Base-by-base conservation (phyloP, 345 rosid species). In the Gossypium herbaceum region DNA sequence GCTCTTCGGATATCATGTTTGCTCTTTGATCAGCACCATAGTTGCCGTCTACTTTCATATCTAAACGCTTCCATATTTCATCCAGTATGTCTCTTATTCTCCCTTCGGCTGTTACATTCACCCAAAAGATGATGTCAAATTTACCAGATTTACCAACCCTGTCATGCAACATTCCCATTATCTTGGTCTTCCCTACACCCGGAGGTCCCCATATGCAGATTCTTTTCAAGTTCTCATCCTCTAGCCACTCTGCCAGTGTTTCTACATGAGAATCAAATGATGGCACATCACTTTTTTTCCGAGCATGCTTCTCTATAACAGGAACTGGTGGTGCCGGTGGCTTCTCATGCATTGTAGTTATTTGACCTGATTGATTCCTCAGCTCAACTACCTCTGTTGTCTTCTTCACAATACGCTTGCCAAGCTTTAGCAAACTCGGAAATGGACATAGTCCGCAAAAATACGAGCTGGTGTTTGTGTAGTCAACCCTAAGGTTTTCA, bases 161-260 rank as follows among this genome's bases (percentile, higher is more conserved):
- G 24, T 69, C 25, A 17, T 69, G 73, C 73, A 51, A 27, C 29
- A 16, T 69, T 17, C 25, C 60, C 73, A 69, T 69, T 27, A 69
- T 69, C 4, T 59, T 51, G 10, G 73, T 69, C 73, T 69, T 69
- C 24, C 73, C 73, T 0, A 69, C 73, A 16, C 73, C 73, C 1
- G 73, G 60, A 51, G 73, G 73, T 29, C 73, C 73, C 73, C 73
- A 69, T 51, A 69, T 69, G 59, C 59, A 51, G 45, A 69, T 69
- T 51, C 73, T 69, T 69, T 51, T 69, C 73, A 69, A 69, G 7
- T 51, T 51, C 11, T 69, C 59, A 51, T 69, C 73, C 73, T 27
- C 59, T 9, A 69, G 27, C 73, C 73, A 69, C 73, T 51, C 73
- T 19, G 29, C 45, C 59, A 69, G 59, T 27, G 16, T 51, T 51